phyloP scores from a whole-genome alignment of 2,329 filamentous ascomycete species.

The Penicillium sp. region DNA sequence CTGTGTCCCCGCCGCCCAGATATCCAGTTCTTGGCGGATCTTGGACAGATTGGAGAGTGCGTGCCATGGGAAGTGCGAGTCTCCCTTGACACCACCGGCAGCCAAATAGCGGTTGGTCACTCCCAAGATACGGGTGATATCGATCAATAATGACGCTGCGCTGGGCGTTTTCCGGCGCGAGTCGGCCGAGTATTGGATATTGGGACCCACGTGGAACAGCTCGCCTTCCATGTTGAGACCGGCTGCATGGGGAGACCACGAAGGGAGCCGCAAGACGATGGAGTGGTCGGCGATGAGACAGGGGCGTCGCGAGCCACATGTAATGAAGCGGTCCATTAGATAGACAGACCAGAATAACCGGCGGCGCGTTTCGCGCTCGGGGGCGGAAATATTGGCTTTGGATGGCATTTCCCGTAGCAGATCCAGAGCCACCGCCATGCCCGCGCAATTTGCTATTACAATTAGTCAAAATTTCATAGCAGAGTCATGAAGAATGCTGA shows the following conservation, averaged over 20 bases:
- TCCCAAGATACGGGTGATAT: conserved; percentile 79
- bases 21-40: conserved; percentile 80
- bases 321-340: conserved; percentile 78
- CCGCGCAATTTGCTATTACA: conserved; percentile 67
- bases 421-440: conserved; percentile 81
- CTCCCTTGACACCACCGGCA: conserved; percentile 81
- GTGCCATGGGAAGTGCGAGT: conserved; percentile 91
- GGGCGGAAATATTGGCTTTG: conserved; percentile 61
- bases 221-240: conserved; percentile 71
- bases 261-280: conserved; percentile 73
- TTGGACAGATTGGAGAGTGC: conserved; percentile 81
- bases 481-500: too few species aligned
- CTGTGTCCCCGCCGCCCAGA: conserved; percentile 80
- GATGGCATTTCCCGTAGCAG: conserved; percentile 74
- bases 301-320: conserved; percentile 78
- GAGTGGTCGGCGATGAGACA: conserved; percentile 78
- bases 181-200: conserved; percentile 71
- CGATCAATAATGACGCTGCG: conserved; percentile 77
- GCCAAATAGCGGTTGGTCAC: conserved; percentile 83
- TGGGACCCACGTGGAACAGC: conserved; percentile 78
- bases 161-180: conserved; percentile 71
- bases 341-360: conserved; percentile 91
- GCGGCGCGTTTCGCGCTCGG: conserved; percentile 74
- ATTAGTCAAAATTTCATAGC: not conserved
- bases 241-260: conserved; percentile 66